Evolutionary conservation across 306 rosid genomes (phyloP).

Genomic region (Gastrolobium villosum): DNA sequence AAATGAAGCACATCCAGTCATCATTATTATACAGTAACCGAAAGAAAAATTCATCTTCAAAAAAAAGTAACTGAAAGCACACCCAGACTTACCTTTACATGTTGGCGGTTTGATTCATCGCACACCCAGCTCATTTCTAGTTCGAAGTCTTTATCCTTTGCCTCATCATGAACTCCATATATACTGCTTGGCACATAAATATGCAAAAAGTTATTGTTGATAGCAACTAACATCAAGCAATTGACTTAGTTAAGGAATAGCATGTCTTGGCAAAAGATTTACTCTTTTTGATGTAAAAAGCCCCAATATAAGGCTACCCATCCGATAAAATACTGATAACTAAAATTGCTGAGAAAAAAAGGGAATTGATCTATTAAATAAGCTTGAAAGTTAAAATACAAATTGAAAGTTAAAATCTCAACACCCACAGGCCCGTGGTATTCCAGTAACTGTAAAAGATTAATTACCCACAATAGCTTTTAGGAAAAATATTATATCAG

Average conservation of each 20-base stretch:
- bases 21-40: not conserved
- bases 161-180: conserved; percentile 97
- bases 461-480: not conserved
- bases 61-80: conserved; percentile 10
- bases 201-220: conserved; percentile 15
- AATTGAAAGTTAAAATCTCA: conserved; percentile 9
- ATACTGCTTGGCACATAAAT: conserved; percentile 60
- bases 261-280: conserved; percentile 4
- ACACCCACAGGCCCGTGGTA: conserved; percentile 1
- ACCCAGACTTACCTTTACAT: conserved; percentile 73
- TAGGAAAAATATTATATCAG: not conserved
- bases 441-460: not conserved
- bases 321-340: not conserved
- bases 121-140: conserved; percentile 99
- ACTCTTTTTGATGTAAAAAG: not conserved
- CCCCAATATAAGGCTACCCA: not conserved
- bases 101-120: conserved; percentile 93
- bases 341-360: not conserved
- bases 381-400: not conserved
- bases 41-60: not conserved
- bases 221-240: conserved; percentile 24
- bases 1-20: not conserved
- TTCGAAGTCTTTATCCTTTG: conserved; percentile 95
- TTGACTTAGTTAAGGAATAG: not conserved
- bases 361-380: not conserved